Evolutionary conservation across 352 stramenopile genomes (phyloP).

Genomic region (Globisporangium alternatum): DNA sequence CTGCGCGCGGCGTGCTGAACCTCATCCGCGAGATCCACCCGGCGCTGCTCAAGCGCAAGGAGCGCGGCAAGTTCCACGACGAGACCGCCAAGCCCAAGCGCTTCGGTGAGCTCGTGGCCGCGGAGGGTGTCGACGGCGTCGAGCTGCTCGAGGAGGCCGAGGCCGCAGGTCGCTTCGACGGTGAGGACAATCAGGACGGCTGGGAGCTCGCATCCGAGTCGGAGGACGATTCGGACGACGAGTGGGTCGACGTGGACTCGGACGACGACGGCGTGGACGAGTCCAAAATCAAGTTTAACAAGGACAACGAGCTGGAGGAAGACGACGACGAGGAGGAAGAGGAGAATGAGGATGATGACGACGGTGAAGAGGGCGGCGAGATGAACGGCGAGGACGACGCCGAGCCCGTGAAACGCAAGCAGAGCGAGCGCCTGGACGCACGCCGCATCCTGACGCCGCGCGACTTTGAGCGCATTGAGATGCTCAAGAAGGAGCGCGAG

Average conservation of each 20-base stretch:
- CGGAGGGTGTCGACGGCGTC: conserved; percentile 93
- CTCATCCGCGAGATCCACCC: conserved; percentile 96
- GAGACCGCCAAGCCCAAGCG: conserved; percentile 81
- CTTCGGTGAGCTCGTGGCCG: conserved; percentile 90
- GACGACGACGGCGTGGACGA: conserved; percentile 34
- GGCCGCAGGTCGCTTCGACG: conserved; percentile 67
- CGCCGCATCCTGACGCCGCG: conserved; percentile 87
- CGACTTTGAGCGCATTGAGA: conserved; percentile 88
- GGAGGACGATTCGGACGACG: conserved; percentile 56
- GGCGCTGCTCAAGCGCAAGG: conserved; percentile 94
- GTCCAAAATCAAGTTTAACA: conserved; percentile 20
- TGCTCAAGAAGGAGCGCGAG: conserved; percentile 88
- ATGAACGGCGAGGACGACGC: conserved; percentile 28
- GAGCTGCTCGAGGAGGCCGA: conserved; percentile 91
- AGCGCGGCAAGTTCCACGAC: conserved; percentile 93
- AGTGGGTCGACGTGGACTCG: conserved; percentile 75
- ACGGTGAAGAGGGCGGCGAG: conserved; percentile 48
- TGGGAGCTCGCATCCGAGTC: conserved; percentile 78
- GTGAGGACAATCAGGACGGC: conserved; percentile 78
- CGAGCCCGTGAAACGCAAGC: conserved; percentile 25
- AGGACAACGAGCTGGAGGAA: conserved; percentile 23
- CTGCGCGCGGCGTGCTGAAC: conserved; percentile 95
- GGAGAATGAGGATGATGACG: conserved; percentile 20
- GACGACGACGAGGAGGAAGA: conserved; percentile 40
- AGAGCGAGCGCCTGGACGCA: conserved; percentile 84